phyloP scores from a whole-genome alignment of 768 basidiomycete species.

The Lentinula boryana region DNA sequence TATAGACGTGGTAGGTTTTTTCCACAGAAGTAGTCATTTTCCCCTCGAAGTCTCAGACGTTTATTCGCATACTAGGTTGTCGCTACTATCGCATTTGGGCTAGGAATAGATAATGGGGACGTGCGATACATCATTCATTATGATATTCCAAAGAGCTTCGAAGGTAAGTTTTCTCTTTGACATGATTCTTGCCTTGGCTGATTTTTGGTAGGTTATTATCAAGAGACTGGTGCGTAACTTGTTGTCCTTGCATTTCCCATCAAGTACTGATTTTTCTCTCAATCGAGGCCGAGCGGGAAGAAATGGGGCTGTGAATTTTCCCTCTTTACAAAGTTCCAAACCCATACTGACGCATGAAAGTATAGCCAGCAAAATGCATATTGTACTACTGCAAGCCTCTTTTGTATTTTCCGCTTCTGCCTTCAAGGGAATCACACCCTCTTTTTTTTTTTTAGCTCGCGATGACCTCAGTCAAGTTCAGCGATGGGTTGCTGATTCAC shows the following conservation, averaged over 20 bases:
- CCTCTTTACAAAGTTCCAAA: background rate
- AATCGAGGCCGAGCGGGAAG: constrained; percentile 68
- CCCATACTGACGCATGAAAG: background rate
- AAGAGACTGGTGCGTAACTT: constrained; percentile 63
- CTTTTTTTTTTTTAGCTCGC: constrained; percentile 42
- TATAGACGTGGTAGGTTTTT: constrained; percentile 53
- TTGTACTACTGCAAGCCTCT: constrained; percentile 68
- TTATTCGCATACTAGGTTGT: constrained; percentile 43
- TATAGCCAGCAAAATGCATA: constrained; percentile 72
- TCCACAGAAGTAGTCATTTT: background rate
- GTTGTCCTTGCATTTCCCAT: background rate
- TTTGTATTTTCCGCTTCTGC: background rate
- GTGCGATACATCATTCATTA: constrained; percentile 80
- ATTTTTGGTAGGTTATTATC: constrained; percentile 61
- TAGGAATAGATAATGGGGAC: constrained; percentile 82
- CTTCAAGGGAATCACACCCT: background rate
- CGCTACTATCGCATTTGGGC: constrained; percentile 80
- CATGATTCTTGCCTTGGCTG: constrained; percentile 1
- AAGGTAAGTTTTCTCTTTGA: constrained; percentile 40
- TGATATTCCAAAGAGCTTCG: constrained; percentile 78
- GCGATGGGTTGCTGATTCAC: constrained; percentile 41
- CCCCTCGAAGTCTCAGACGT: background rate
- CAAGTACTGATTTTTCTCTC: constrained; percentile 1
- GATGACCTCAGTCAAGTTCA: constrained; percentile 61
- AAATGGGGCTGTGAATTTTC: constrained; percentile 52